These are phyloP conservation scores for Limonium bicolor DNA, from an alignment of 148 eudicot genomes.

Conservation along the genomic window DNA sequence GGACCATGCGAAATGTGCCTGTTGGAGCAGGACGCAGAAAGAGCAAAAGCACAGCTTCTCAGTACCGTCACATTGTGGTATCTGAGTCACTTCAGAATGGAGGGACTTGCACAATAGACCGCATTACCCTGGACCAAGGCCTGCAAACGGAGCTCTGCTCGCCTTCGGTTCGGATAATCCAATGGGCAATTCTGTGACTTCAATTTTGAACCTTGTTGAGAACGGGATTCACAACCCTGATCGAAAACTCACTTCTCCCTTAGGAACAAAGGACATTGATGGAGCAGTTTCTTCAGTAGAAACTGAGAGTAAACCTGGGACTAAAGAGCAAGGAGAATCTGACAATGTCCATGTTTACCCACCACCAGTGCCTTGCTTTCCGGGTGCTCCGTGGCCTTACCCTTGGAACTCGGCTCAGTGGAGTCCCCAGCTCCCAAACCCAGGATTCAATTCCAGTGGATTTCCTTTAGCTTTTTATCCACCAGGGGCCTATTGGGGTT, in stretches of 20 bases:
- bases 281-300: neutral
- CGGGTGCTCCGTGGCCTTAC: constrained; percentile 20
- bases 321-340: neutral
- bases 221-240: too few species aligned
- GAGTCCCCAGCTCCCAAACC: constrained; percentile 2
- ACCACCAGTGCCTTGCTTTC: constrained; percentile 21
- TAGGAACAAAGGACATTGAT: constrained; percentile 3
- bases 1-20: constrained; percentile 51
- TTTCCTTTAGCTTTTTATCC: constrained; percentile 28
- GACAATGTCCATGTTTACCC: constrained; percentile 4
- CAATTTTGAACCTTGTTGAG: constrained; percentile 9
- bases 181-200: constrained; percentile 17
- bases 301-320: neutral
- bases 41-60: constrained; percentile 24
- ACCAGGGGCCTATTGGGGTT: constrained; percentile 26
- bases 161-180: constrained; percentile 21
- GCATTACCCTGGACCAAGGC: constrained; percentile 6
- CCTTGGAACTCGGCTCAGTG: constrained; percentile 24
- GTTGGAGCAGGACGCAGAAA: constrained; percentile 62
- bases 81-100: neutral
- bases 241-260: too few species aligned
- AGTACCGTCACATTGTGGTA: constrained; percentile 11
- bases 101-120: constrained; percentile 6
- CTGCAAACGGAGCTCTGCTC: constrained; percentile 1
- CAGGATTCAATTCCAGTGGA: neutral